A percentile compares a stretch with the other conserved stretches of the same genome.
These are phyloP conservation scores for Phyllosticta citriasiana DNA, from an alignment of 2,329 filamentous ascomycete species.

Conservation along the genomic window DNA sequence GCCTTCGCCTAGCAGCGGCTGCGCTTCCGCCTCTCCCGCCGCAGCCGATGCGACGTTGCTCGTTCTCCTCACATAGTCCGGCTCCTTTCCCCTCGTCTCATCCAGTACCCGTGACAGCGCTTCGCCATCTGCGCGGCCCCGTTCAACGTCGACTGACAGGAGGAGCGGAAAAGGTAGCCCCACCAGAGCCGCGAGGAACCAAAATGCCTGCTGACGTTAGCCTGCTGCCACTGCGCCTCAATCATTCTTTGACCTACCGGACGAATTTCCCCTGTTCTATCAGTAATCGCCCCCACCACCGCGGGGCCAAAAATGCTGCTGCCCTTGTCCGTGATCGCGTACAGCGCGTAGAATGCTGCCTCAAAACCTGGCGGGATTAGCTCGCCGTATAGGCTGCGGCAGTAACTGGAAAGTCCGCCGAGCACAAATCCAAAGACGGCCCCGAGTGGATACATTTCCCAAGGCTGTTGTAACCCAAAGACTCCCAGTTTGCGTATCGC, in stretches of 20 bases:
- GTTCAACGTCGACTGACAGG: slow-evolving; percentile 72
- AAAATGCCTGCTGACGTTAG: slow-evolving; percentile 53
- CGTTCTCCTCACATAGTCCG: not conserved
- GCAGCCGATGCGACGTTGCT: not conserved
- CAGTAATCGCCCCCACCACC: slow-evolving; percentile 87
- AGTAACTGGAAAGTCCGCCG: slow-evolving; percentile 86
- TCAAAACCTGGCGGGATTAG: slow-evolving; percentile 90
- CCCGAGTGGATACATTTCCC: slow-evolving; percentile 93
- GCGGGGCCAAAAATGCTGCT: slow-evolving; percentile 88
- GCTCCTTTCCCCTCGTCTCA: slow-evolving; percentile 10
- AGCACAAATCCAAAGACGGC: slow-evolving; percentile 88
- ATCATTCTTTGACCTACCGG: slow-evolving; percentile 25
- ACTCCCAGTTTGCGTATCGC: slow-evolving; percentile 65
- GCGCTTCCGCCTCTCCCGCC: slow-evolving; percentile 2
- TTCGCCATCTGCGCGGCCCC: slow-evolving; percentile 34
- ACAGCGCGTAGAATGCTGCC: slow-evolving; percentile 91
- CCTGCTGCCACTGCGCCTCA: not conserved
- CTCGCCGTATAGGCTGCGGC: slow-evolving; percentile 83
- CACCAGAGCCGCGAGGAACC: slow-evolving; percentile 80
- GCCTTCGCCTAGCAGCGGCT: not conserved
- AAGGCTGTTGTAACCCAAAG: slow-evolving; percentile 79
- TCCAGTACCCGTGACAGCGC: slow-evolving; percentile 30
- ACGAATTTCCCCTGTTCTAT: slow-evolving; percentile 46
- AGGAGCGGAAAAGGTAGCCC: slow-evolving; percentile 76
- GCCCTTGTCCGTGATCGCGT: slow-evolving; percentile 96